A percentile compares a stretch with the other conserved stretches of the same genome.
Evolutionary conservation across 768 basidiomycete genomes (phyloP).

Genomic region (Kwoniella sp.): DNA sequence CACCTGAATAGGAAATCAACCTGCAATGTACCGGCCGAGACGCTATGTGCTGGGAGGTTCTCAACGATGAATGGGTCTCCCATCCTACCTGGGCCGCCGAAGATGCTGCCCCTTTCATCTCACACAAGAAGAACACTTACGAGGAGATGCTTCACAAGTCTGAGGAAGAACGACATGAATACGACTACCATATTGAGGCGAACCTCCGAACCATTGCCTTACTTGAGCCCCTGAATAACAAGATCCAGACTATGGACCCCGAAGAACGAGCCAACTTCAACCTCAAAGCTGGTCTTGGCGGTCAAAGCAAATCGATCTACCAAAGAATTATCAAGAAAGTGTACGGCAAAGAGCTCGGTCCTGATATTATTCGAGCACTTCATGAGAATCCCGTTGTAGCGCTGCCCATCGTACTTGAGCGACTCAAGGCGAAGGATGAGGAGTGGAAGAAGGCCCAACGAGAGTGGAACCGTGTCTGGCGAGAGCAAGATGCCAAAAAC

Average conservation of each 20-base stretch:
- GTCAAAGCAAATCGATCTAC: conserved; percentile 80
- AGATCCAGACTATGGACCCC: conserved; percentile 82
- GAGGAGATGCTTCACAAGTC: conserved; percentile 95
- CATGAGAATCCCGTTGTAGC: conserved; percentile 89
- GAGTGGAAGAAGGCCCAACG: conserved; percentile 94
- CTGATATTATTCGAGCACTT: conserved; percentile 63
- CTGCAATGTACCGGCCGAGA: conserved; percentile 93
- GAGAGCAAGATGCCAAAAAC: conserved; percentile 91
- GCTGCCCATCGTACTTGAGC: conserved; percentile 83
- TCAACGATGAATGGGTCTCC: conserved; percentile 98
- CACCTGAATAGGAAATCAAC: conserved; percentile 68
- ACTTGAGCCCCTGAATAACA: conserved; percentile 79
- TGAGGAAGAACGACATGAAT: conserved; percentile 98
- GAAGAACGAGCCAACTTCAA: conserved; percentile 82
- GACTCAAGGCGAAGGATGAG: conserved; percentile 90
- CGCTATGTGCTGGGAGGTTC: conserved; percentile 87
- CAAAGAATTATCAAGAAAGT: conserved; percentile 91
- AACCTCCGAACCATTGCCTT: conserved; percentile 85
- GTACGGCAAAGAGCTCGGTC: conserved; percentile 65
- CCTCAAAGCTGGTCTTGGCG: conserved; percentile 85
- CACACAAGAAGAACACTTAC: conserved; percentile 94
- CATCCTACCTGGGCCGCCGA: conserved; percentile 98
- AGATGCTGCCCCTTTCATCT: conserved; percentile 80
- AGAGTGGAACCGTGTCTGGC: conserved; percentile 96
- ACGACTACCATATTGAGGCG: conserved; percentile 90